Percentiles rank a stretch among this genome's conserved stretches.
Evolutionary conservation across 1,284 basidiomycete species (phyloP).

Genomic region (Cronartium ribicola): DNA sequence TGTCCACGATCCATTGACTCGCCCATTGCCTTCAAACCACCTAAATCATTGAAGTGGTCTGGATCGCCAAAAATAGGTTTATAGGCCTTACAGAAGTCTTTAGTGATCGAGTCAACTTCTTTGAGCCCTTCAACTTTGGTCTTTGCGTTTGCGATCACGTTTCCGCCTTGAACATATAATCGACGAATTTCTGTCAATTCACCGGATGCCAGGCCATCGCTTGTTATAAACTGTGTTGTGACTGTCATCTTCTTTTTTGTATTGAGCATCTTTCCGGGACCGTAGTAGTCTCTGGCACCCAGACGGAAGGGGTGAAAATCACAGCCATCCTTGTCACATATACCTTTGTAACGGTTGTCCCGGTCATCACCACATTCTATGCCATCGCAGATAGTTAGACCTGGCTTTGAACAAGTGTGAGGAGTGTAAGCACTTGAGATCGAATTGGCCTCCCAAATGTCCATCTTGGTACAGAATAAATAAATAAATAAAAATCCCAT

Average conservation of each 20-base stretch:
- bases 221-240: conserved; percentile 31
- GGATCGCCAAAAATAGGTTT: conserved; percentile 55
- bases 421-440: conserved; percentile 28
- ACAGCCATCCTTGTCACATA: conserved; percentile 36
- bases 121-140: conserved; percentile 15
- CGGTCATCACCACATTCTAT: conserved; percentile 7
- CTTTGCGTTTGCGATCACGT: conserved; percentile 21
- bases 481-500: too few relatives aligned
- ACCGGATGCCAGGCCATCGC: conserved; percentile 10
- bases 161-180: conserved; percentile 24
- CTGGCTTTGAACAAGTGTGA: conserved; percentile 8
- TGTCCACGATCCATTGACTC: conserved; percentile 56
- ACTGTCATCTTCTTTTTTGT: conserved; percentile 26
- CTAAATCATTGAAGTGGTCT: conserved; percentile 56
- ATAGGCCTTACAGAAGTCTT: conserved; percentile 54
- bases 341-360: conserved; percentile 14
- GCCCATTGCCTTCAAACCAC: conserved; percentile 57
- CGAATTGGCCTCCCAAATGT: conserved; percentile 35
- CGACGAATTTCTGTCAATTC: conserved; percentile 14
- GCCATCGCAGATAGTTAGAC: background rate
- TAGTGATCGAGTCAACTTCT: conserved; percentile 53
- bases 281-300: conserved; percentile 26
- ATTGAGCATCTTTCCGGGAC: conserved; percentile 9
- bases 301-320: conserved; percentile 21
- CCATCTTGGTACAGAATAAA: conserved; percentile 11